phyloP scores from a whole-genome alignment of 495 filamentous ascomycete species.

The Aspergillus sclerotiicarbonarius region DNA sequence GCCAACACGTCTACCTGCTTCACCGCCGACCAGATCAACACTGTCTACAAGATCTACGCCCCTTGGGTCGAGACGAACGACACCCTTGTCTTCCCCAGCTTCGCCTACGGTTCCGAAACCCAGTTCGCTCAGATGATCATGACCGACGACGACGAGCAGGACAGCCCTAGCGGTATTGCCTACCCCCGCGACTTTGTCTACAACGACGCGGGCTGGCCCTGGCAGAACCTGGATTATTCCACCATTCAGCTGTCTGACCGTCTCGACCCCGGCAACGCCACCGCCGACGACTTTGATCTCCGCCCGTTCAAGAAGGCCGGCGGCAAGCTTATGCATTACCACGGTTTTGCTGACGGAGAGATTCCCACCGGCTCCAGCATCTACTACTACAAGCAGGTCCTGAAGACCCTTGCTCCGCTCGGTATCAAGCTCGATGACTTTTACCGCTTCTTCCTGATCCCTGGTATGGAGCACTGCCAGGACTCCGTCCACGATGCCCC shows the following conservation, averaged over 20 bases:
- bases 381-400: constrained; percentile 19
- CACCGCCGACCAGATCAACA: constrained; percentile 46
- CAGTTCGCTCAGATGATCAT: not conserved
- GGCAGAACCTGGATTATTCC: constrained; percentile 5
- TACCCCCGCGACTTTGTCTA: constrained; percentile 17
- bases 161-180: not conserved
- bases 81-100: constrained; percentile 10
- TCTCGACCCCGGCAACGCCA: constrained; percentile 35
- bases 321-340: constrained; percentile 56
- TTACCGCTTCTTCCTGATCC: constrained; percentile 44
- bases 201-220: constrained; percentile 5
- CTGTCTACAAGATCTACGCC: constrained; percentile 45
- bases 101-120: not conserved
- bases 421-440: constrained; percentile 20
- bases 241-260: constrained; percentile 28
- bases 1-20: constrained; percentile 38
- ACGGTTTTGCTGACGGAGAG: constrained; percentile 47
- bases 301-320: constrained; percentile 43
- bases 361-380: constrained; percentile 12
- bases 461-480: constrained; percentile 36
- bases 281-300: constrained; percentile 48
- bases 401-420: not conserved
- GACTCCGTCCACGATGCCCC: constrained; percentile 25
- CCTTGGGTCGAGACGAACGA: constrained; percentile 29
- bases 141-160: not conserved